Conservation (phyloP, 495 filamentous ascomycete genomes). For the Jackrogersella multiformis region DNA sequence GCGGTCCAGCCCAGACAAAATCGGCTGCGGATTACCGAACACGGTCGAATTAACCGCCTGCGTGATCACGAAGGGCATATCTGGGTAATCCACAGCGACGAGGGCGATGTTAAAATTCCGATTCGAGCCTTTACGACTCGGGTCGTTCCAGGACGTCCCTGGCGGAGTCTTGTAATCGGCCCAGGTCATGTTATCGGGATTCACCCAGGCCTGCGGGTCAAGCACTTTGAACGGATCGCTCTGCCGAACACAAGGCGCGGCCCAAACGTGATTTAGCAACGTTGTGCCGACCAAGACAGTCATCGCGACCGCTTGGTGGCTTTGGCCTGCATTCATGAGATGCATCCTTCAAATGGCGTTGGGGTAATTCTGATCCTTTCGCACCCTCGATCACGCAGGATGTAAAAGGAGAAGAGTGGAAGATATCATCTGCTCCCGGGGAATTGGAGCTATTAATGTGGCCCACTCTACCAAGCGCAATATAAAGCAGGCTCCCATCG, state of each 20-base stretch:
- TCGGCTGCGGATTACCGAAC: constrained; percentile 51
- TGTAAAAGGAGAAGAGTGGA: constrained; percentile 13
- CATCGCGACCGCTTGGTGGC: constrained; percentile 18
- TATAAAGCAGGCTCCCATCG: constrained; percentile 9
- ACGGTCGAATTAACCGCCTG: constrained; percentile 47
- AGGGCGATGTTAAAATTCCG: constrained; percentile 56
- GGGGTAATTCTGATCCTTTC: background rate
- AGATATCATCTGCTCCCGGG: background rate
- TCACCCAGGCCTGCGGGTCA: constrained; percentile 53
- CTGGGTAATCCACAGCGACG: constrained; percentile 53
- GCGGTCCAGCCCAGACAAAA: constrained; percentile 42
- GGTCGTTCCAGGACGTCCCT: constrained; percentile 49
- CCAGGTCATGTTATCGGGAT: constrained; percentile 58
- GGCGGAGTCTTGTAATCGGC: constrained; percentile 49
- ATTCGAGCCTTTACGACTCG: constrained; percentile 43
- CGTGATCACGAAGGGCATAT: constrained; percentile 52
- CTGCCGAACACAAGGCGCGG: constrained; percentile 31
- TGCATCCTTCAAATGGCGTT: constrained; percentile 22
- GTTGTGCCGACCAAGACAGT: constrained; percentile 30
- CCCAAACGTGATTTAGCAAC: constrained; percentile 16
- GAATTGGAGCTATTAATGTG: constrained; percentile 23
- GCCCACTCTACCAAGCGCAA: background rate
- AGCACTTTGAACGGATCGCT: constrained; percentile 50
- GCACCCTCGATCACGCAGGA: constrained; percentile 15
- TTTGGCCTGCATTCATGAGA: constrained; percentile 31